Conservation (phyloP, 1,139 yeast species). For the Taphrina deformans region DNA sequence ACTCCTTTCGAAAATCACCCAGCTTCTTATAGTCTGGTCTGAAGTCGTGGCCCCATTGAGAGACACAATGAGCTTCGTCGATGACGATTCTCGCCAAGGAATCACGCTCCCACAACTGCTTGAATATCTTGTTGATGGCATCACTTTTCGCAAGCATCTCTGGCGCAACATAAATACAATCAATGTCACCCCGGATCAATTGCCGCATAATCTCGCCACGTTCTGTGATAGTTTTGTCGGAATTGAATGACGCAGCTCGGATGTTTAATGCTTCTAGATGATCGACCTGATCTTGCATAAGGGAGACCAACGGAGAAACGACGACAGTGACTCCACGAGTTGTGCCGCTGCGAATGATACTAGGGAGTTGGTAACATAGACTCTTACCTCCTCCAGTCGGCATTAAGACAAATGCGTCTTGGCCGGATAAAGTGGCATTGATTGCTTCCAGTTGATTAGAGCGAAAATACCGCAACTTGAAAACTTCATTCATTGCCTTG, state of each 20-base stretch:
- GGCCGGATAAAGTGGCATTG: constrained; percentile 73
- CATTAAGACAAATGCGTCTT: constrained; percentile 92
- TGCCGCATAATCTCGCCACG: constrained; percentile 62
- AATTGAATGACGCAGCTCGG: constrained; percentile 84
- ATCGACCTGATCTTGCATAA: constrained; percentile 96
- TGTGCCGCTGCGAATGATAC: constrained; percentile 69
- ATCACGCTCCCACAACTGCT: constrained; percentile 55
- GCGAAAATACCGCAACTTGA: constrained; percentile 68
- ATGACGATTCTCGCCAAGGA: constrained; percentile 82
- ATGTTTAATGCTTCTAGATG: constrained; percentile 68
- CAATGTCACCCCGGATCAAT: constrained; percentile 54
- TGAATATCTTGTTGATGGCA: constrained; percentile 66
- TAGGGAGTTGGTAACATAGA: constrained; percentile 92
- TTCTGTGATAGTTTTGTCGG: constrained; percentile 65
- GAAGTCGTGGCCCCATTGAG: constrained; percentile 99
- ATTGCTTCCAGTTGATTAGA: constrained; percentile 85
- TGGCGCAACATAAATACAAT: constrained; percentile 85
- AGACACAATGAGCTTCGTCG: constrained; percentile 98
- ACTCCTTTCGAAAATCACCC: constrained; percentile 67
- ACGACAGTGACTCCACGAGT: constrained; percentile 87
- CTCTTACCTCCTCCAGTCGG: constrained; percentile 99
- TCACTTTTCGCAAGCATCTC: constrained; percentile 86
- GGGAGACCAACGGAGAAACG: constrained; percentile 87
- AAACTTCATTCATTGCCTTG: constrained; percentile 57
- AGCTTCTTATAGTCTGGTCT: constrained; percentile 91